Evolutionary conservation across 441 rosid species (phyloP).

Genomic region (Daphne laureola): DNA sequence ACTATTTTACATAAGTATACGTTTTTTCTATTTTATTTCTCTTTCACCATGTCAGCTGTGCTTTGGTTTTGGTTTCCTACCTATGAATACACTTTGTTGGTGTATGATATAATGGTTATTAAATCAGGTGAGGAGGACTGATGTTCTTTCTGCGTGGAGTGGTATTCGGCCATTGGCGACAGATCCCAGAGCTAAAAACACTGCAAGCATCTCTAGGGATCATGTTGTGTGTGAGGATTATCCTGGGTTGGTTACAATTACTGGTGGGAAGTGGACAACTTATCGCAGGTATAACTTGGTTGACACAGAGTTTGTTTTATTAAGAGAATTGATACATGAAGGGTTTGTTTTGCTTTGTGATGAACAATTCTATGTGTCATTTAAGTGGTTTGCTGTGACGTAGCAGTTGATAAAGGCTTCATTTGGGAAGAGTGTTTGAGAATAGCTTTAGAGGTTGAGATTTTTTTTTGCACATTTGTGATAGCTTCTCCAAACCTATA

Average conservation of each 20-base stretch:
- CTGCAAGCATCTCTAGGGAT: slow-evolving; percentile 93
- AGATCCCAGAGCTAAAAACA: slow-evolving; percentile 83
- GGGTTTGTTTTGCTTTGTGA: not conserved
- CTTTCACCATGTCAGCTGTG: not conserved
- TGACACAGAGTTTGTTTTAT: slow-evolving; percentile 3
- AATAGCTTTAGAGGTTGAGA: too few relatives aligned
- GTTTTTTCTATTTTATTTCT: slow-evolving; percentile 4
- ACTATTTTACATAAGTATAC: not conserved
- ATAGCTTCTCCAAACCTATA: too few relatives aligned
- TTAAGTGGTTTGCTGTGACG: too few relatives aligned
- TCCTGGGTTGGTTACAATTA: slow-evolving; percentile 91
- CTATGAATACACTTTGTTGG: not conserved
- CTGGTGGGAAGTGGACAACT: slow-evolving; percentile 99
- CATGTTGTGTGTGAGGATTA: slow-evolving; percentile 79
- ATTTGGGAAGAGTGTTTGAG: too few relatives aligned
- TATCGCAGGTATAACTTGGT: slow-evolving; percentile 57
- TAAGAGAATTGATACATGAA: slow-evolving; percentile 4
- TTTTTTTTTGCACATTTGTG: too few relatives aligned
- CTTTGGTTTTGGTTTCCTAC: too few relatives aligned
- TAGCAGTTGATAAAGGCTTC: too few relatives aligned
- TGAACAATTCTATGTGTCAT: too few relatives aligned
- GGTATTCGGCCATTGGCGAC: slow-evolving; percentile 89
- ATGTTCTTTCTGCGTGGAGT: slow-evolving; percentile 99
- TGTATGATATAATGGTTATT: slow-evolving; percentile 13
- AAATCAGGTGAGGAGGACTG: slow-evolving; percentile 76